Evolutionary conservation across 2,329 filamentous ascomycete species (phyloP), one percentile per base, ranked within the genome.

Genomic region (Salinomyces thailandicus): DNA sequence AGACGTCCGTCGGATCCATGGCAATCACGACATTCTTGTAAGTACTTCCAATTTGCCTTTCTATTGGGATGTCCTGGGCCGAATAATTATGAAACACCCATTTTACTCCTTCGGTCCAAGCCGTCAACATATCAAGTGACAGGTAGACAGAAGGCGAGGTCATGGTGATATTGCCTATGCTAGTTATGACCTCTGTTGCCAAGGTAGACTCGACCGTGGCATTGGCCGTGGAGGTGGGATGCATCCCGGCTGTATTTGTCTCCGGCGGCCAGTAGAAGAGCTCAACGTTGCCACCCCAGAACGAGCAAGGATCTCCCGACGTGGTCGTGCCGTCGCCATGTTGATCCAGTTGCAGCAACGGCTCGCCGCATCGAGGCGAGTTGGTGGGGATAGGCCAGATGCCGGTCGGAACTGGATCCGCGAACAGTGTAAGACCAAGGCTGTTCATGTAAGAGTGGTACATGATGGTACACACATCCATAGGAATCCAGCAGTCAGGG

Each of bases 201-300:
- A n/a, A 8, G n/a, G n/a, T n/a, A 26, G 22, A n/a, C n/a, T n/a
- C n/a, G n/a, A n/a, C n/a, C n/a, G n/a, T n/a, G n/a, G n/a, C n/a
- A n/a, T n/a, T n/a, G n/a, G n/a, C n/a, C n/a, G n/a, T n/a, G n/a
- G n/a, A n/a, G n/a, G n/a, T n/a, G n/a, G n/a, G n/a, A n/a, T n/a
- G n/a, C n/a, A n/a, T n/a, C n/a, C n/a, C n/a, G n/a, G n/a, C 28
- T 15, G 28, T 16, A 31, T 14, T 31, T 13, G 28, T 11, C 28
- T 31, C 28, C 15, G 28, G 28, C 9, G 28, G 28, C 28, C 28
- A 31, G 28, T 13, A 31, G 15, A 13, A 31, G 11, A 31, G 12
- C 28, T 31, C n/a, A 9, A 31, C 28, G n/a, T 13, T 31, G 12
- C 28, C 28, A 31, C n/a, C 28, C 28, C 28, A 31, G 28, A 31